phyloP scores from a whole-genome alignment of 2,329 filamentous ascomycete species.

The Alternaria triticimaculans region DNA sequence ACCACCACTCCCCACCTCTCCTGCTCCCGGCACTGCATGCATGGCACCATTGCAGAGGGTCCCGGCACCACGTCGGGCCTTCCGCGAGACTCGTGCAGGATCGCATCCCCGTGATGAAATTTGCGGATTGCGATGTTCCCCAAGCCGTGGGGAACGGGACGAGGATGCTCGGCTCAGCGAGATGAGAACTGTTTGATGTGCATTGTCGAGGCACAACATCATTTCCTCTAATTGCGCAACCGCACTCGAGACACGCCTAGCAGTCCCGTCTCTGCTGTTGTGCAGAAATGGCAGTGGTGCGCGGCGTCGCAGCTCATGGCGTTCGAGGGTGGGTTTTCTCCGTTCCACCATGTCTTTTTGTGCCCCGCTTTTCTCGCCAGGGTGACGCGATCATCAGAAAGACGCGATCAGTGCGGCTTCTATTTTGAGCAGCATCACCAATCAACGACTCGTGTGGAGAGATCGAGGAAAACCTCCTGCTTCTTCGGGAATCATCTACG shows the following conservation, averaged over 20 bases:
- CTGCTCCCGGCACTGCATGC: slow-evolving; percentile 9
- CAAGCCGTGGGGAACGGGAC: slow-evolving; percentile 33
- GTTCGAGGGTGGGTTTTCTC: slow-evolving; percentile 13
- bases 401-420: slow-evolving; percentile 11
- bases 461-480: slow-evolving; percentile 19
- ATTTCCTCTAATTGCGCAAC: slow-evolving; percentile 17
- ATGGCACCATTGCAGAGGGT: slow-evolving; percentile 12
- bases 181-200: slow-evolving; percentile 35
- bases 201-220: slow-evolving; percentile 18
- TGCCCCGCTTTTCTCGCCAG: slow-evolving; percentile 25
- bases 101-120: slow-evolving; percentile 12
- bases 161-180: slow-evolving; percentile 15
- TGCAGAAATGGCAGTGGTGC: neutral
- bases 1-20: slow-evolving; percentile 9
- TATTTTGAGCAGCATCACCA: slow-evolving; percentile 29
- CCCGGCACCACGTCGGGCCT: slow-evolving; percentile 16
- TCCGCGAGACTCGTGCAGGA: slow-evolving; percentile 18
- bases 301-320: slow-evolving; percentile 13
- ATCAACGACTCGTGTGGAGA: slow-evolving; percentile 9
- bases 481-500: slow-evolving; percentile 14
- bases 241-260: neutral
- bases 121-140: slow-evolving; percentile 9
- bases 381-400: slow-evolving; percentile 25
- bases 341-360: slow-evolving; percentile 23
- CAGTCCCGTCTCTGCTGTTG: slow-evolving; percentile 2